A percentile compares a stretch with the other conserved stretches of the same genome.
Conservation (phyloP, 192 early-diverging fungal species). For the Coemansia sp. region DNA sequence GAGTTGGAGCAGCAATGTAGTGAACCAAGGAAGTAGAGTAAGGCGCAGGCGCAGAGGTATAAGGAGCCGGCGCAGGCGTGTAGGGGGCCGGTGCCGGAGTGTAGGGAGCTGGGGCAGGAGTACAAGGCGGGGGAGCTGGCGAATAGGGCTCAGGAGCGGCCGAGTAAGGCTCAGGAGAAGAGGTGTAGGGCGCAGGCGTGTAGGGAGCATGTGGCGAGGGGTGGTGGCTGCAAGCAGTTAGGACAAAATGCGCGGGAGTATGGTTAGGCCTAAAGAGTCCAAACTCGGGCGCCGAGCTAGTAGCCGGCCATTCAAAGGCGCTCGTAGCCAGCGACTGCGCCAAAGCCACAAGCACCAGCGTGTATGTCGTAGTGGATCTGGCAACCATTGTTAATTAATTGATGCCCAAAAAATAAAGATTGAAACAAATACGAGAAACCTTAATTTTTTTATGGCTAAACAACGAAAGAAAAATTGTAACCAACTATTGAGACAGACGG, state of each 20-base stretch:
- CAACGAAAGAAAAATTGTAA: background rate
- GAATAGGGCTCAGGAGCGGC: conserved; percentile 1
- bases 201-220: background rate
- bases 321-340: conserved; percentile 25
- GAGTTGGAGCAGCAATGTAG: background rate
- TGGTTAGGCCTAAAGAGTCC: background rate
- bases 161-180: background rate
- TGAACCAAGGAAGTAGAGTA: conserved; percentile 14
- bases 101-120: background rate
- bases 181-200: background rate
- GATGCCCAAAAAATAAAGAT: background rate
- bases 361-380: conserved; percentile 36
- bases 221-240: background rate
- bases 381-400: conserved; percentile 21
- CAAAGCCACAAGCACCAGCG: conserved; percentile 32
- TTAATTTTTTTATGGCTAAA: background rate
- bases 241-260: background rate
- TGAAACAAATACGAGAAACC: background rate
- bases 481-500: background rate
- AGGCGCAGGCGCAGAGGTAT: background rate
- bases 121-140: background rate
- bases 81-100: background rate
- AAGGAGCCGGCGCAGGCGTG: background rate
- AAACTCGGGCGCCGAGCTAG: background rate
- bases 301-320: background rate